Base-by-base conservation (phyloP, 139 green algal genomes). In the Trebouxia sp. region DNA sequence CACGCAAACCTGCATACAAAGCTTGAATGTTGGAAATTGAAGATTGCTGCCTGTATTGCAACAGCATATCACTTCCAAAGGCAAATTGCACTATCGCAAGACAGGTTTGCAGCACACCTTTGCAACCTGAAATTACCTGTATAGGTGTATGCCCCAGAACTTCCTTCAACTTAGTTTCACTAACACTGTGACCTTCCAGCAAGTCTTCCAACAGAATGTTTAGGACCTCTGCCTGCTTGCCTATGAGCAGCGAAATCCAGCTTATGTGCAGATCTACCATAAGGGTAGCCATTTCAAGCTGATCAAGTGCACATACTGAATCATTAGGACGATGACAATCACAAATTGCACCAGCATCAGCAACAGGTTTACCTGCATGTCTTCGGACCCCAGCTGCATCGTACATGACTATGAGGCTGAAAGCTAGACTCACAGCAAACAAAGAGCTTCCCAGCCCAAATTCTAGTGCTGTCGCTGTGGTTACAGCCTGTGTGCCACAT, bases 351-450 rank as follows among this genome's bases (percentile, higher is more conserved):
- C 50, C 50, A 58, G 26, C 5, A 22, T 28, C 50, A 28, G 50
- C 50, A 58, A 22, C 50, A 37, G 35, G 22, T 85, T 84, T 88
- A 87, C 96, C 96, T 53, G 96, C 97, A 83, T 99, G 96, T 30
- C 90, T 84, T 35, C 96, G 86, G 45, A 99, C 95, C n/a, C 93
- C 93, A 47, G 97, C 95, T 6, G 96, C 96, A 85, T 99, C 96
- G 81, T 99, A 99, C 97, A 99, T 99, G 22, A 99, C 95, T 42
- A 99, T 97, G 11, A 94, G 83, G 56, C 84, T 97, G 91, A 99
- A 98, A 24, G 86, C 94, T 5, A 98, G 81, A 28, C 83, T 86
- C 24, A 98, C 79, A 0, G 96, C 91, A 83, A 99, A 99, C 5
- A 98, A 77, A 2, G 92, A 72, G 78, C 86, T 94, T 58, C 85